A percentile compares a stretch with the other conserved stretches of the same genome.
Evolutionary conservation across 1,284 basidiomycete genomes (phyloP).

Genomic region (Moniliella sp.): DNA sequence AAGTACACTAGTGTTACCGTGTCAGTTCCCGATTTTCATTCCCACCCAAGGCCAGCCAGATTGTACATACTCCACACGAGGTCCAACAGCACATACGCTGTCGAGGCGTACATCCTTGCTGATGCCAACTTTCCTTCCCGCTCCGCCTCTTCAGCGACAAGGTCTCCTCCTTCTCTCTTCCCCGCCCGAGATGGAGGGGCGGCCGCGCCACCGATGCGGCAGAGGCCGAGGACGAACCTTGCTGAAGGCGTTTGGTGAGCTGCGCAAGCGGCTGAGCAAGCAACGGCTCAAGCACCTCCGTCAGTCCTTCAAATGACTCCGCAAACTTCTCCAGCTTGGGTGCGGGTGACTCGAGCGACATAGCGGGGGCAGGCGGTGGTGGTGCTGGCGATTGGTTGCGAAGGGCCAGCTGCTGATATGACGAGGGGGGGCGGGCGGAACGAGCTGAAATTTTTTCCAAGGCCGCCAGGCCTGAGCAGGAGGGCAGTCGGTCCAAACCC

Average conservation of each 20-base stretch:
- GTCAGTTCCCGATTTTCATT: no score
- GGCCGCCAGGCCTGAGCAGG: no score
- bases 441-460: no score
- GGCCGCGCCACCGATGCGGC: no score
- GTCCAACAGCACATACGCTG: constrained; percentile 17
- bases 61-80: constrained; percentile 12
- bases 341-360: background rate
- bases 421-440: no score
- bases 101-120: constrained; percentile 11
- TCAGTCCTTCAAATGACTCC: background rate
- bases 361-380: background rate
- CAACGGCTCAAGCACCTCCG: background rate
- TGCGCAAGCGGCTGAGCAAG: background rate
- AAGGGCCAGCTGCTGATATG: no score
- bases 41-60: background rate
- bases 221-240: background rate
- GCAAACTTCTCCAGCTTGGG: background rate
- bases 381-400: no score
- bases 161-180: background rate
- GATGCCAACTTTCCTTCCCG: constrained; percentile 16
- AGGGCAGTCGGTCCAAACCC: no score
- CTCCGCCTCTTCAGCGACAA: background rate
- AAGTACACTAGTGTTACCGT: constrained; percentile 5
- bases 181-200: no score
- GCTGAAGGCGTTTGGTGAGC: background rate